Evolutionary conservation across 2,329 filamentous ascomycete species (phyloP).

Genomic region (Juglanconis sp.): DNA sequence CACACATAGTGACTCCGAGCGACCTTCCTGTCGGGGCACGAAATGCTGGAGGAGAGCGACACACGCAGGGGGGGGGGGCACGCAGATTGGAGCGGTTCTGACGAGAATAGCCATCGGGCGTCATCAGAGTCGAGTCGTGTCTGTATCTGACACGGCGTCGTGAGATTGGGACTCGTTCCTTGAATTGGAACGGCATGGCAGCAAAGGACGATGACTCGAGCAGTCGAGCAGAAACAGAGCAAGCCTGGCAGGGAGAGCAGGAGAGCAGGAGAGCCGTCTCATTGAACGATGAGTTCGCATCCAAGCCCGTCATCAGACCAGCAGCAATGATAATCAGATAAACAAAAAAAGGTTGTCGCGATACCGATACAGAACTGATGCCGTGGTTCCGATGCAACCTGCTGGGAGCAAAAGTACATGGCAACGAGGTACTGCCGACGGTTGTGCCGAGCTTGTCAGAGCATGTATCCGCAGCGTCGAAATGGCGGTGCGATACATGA

Average conservation of each 20-base stretch:
- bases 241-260: neutral
- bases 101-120: neutral
- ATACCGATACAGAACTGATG: neutral
- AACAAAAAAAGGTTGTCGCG: neutral
- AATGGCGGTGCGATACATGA: conserved; percentile 1
- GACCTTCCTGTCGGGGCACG: neutral
- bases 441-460: conserved; percentile 18
- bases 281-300: neutral
- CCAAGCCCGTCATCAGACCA: neutral
- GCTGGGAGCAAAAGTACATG: neutral
- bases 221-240: neutral
- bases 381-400: neutral
- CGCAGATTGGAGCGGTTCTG: too few relatives aligned
- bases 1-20: neutral
- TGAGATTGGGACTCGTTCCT: neutral
- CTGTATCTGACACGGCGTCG: neutral
- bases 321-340: neutral
- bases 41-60: neutral
- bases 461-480: conserved; percentile 1
- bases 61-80: neutral
- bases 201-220: neutral
- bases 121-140: neutral
- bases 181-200: neutral
- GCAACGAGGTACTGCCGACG: conserved; percentile 17
- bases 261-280: too few relatives aligned